These are phyloP conservation scores for Venturia carpophila DNA, from an alignment of 2,329 filamentous ascomycete species.

Conservation along the genomic window DNA sequence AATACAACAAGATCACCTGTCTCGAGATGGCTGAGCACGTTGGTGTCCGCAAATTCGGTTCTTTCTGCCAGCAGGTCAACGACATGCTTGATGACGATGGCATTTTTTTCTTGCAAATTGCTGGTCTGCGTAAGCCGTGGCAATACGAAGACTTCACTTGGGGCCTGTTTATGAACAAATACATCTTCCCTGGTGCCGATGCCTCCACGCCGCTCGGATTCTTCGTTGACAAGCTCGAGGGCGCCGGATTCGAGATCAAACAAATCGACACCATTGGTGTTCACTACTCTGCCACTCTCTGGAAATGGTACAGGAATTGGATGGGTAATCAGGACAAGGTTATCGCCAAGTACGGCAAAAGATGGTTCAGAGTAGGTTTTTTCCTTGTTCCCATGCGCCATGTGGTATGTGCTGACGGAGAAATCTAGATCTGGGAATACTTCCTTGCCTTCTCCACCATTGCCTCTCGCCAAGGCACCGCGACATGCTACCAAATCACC, in stretches of 20 bases:
- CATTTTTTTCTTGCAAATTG: conserved; percentile 91
- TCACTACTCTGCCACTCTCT: conserved; percentile 92
- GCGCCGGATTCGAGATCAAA: conserved; percentile 86
- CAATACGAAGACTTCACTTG: conserved; percentile 97
- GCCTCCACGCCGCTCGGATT: conserved; percentile 88
- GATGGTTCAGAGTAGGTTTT: conserved; percentile 81
- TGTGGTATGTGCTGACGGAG: conserved; percentile 17
- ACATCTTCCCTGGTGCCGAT: conserved; percentile 94
- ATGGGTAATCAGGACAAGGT: conserved; percentile 88
- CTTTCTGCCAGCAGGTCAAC: conserved; percentile 78
- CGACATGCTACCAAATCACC: conserved; percentile 80
- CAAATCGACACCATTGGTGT: conserved; percentile 86
- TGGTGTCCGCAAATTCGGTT: conserved; percentile 77
- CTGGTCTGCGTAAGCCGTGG: conserved; percentile 88
- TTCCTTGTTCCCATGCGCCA: neutral
- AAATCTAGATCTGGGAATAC: conserved; percentile 76
- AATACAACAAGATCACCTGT: conserved; percentile 92
- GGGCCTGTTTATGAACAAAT: conserved; percentile 99
- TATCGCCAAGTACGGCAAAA: conserved; percentile 84
- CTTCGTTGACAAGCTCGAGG: conserved; percentile 77
- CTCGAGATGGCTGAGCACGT: conserved; percentile 99
- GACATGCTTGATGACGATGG: conserved; percentile 97
- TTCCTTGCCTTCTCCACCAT: conserved; percentile 85
- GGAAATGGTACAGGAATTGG: conserved; percentile 99
- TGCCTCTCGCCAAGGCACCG: conserved; percentile 71